Evolutionary conservation across 257 asterid genomes (phyloP).

Genomic region (Salvia hispanica): DNA sequence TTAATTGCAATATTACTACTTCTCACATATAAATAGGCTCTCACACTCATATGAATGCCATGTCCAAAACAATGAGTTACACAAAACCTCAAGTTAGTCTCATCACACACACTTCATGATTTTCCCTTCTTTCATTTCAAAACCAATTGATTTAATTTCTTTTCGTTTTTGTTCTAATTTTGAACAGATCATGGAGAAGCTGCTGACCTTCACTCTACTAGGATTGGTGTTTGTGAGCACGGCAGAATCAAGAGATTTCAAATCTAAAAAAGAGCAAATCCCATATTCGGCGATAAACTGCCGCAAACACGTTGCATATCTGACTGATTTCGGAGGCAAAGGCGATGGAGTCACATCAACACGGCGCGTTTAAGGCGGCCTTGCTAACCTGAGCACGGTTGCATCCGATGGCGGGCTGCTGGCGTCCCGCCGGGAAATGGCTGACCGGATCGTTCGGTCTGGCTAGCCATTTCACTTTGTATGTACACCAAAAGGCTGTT

Average conservation of each 20-base stretch:
- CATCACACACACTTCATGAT: not conserved
- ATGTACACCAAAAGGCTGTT: constrained; percentile 54
- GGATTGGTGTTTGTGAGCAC: constrained; percentile 39
- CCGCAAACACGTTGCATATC: too few relatives aligned
- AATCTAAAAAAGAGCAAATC: too few relatives aligned
- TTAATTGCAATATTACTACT: not conserved
- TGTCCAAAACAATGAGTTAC: constrained; percentile 25
- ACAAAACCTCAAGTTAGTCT: constrained; percentile 30
- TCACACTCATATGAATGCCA: not conserved
- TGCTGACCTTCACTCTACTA: constrained; percentile 24
- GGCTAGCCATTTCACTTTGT: constrained; percentile 66
- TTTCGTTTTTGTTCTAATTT: not conserved
- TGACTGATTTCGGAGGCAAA: too few relatives aligned
- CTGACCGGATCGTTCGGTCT: constrained; percentile 64
- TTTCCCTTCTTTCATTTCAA: not conserved
- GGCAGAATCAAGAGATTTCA: constrained; percentile 28
- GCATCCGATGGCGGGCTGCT: constrained; percentile 58
- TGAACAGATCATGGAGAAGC: constrained; percentile 35
- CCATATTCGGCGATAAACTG: too few relatives aligned
- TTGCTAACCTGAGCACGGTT: constrained; percentile 46
- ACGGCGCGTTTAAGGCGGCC: constrained; percentile 60
- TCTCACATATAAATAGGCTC: constrained; percentile 20
- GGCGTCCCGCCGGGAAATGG: too few relatives aligned
- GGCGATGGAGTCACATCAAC: too few relatives aligned
- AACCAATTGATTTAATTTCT: not conserved